Evolutionary conservation across 2,329 filamentous ascomycete species (phyloP).

Genomic region (Aspergillaceae sp.): DNA sequence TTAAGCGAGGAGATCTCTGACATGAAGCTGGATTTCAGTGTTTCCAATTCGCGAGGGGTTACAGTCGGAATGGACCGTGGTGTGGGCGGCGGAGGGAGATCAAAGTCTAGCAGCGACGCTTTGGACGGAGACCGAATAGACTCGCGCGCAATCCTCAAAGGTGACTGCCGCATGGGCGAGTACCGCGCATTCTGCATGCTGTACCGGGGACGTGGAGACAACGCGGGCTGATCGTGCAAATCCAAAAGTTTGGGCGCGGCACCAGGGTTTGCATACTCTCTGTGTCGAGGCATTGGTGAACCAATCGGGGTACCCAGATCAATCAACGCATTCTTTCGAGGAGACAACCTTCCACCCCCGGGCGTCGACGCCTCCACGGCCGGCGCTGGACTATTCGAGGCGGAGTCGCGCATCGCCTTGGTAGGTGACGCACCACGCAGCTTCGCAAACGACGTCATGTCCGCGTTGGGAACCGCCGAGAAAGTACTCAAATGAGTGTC

Average conservation of each 20-base stretch:
- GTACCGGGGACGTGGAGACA: conserved; percentile 44
- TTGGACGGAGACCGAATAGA: conserved; percentile 40
- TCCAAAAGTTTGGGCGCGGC: conserved; percentile 76
- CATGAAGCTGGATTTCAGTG: conserved; percentile 79
- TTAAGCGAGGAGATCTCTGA: conserved; percentile 93
- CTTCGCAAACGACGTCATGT: conserved; percentile 74
- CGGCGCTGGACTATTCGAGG: conserved; percentile 24
- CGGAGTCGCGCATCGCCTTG: conserved; percentile 37
- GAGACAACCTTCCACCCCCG: conserved; percentile 37
- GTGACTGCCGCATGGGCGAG: conserved; percentile 37
- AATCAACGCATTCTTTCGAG: conserved; percentile 20
- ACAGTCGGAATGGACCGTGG: conserved; percentile 85
- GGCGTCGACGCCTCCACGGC: conserved; percentile 35
- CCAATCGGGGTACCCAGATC: conserved; percentile 25
- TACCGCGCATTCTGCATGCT: conserved; percentile 26
- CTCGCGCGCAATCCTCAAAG: conserved; percentile 31
- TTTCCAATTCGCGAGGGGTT: conserved; percentile 85
- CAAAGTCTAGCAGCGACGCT: conserved; percentile 73
- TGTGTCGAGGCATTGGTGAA: conserved; percentile 43
- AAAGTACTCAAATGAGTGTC: conserved; percentile 65
- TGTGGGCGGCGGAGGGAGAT: conserved; percentile 87
- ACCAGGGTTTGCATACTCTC: conserved; percentile 35
- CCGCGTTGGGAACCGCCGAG: conserved; percentile 67
- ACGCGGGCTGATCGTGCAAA: conserved; percentile 70
- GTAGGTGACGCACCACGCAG: conserved; percentile 55